Conservation (phyloP, 129 eudicot species). For the Lonicera japonica region DNA sequence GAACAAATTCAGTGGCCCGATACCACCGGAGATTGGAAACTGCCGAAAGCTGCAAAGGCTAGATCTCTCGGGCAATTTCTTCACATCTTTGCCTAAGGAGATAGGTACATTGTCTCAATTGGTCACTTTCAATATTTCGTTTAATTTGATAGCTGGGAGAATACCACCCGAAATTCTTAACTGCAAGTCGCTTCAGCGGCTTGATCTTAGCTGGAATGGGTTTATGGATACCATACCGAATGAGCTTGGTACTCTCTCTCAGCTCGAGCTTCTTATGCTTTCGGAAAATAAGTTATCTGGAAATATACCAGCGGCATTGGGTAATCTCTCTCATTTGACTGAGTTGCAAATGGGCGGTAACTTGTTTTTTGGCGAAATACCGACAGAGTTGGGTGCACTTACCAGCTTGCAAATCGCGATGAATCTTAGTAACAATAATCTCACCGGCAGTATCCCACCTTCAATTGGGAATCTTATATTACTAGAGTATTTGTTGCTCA, state of each 20-base stretch:
- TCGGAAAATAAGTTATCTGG: conserved; percentile 84
- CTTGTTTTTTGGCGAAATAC: conserved; percentile 59
- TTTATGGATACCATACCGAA: conserved; percentile 50
- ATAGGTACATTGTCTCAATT: conserved; percentile 52
- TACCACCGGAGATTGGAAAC: conserved; percentile 54
- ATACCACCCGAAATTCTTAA: conserved; percentile 58
- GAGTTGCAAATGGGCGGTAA: conserved; percentile 98
- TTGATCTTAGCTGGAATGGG: conserved; percentile 76
- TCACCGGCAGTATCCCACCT: conserved; percentile 72
- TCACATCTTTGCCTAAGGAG: conserved; percentile 66
- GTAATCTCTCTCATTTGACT: conserved; percentile 68
- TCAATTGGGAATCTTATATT: conserved; percentile 76
- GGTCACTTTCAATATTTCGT: conserved; percentile 75
- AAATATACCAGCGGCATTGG: conserved; percentile 55
- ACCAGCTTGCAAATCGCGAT: conserved; percentile 74
- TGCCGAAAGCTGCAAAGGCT: conserved; percentile 77
- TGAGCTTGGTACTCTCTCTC: conserved; percentile 63
- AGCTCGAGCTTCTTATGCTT: conserved; percentile 67
- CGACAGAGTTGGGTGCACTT: conserved; percentile 70
- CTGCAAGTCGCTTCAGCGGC: conserved; percentile 81
- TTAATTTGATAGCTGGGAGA: conserved; percentile 56
- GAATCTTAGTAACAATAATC: conserved; percentile 75
- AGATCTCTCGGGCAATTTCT: conserved; percentile 73
- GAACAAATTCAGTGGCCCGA: conserved; percentile 69
- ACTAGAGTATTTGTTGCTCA: conserved; percentile 63